Base-by-base conservation (phyloP, 1,284 basidiomycete species). In the Cystobasidium pallidum region DNA sequence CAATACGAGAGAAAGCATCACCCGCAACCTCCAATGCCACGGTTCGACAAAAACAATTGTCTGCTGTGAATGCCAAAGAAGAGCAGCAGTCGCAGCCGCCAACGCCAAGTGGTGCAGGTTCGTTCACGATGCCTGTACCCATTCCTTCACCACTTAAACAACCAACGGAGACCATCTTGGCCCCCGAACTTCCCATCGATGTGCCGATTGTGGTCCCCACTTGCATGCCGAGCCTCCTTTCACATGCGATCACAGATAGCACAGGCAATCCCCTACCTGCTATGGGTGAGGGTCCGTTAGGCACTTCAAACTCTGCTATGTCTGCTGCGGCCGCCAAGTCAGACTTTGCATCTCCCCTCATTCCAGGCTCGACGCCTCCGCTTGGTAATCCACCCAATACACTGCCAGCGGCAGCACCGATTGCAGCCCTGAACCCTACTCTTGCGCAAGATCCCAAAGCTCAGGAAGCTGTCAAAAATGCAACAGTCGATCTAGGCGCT, bases 401-500 rank as follows among this genome's bases (percentile, higher is more conserved):
- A 72, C 76, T 47, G 68, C 76, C 36, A 54, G 75, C 32, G 55
- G 78, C 43, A 55, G 77, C 77, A 2, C 77, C 77, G 24, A 39
- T 67, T n/a, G 75, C 75, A 2, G 77, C 75, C 47, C 74, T 78
- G 36, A 77, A 76, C 41, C 76, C 75, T 36, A 71, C 72, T 13
- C 63, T 77, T 28, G 65, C 77, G 10, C 66, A 70, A 15, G 75
- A 78, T 4, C 74, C 77, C 19, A 74, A 74, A 2, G 75, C 73
- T n/a, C 75, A 78, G 19, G 75, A 77, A 62, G 77, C 74, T 34
- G 59, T 79, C 26, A 61, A 76, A n/a, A 75, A 76, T 0, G 79
- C 79, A 2, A 79, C 79, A 11, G 78, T 80, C 24, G 78, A 80
- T 64, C 66, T 80, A 10, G 78, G 78, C 0, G 79, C 78, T 19